Evolutionary conservation across 202 grass and related monocot species (phyloP).

Genomic region (Musa balbisiana): DNA sequence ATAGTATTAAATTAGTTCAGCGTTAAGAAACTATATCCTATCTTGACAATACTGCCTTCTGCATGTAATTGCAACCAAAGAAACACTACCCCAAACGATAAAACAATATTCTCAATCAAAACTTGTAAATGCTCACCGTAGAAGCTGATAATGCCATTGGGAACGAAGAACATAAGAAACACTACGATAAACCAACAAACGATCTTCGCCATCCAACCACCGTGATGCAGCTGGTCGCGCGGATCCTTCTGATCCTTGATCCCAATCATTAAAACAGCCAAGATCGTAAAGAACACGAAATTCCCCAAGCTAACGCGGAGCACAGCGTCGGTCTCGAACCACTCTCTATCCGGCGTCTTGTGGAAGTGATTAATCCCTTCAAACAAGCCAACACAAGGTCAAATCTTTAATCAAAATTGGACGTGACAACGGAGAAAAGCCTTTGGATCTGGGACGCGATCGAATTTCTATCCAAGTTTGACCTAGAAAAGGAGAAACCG

Average conservation of each 20-base stretch:
- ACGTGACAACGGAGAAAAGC: background rate
- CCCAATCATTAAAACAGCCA: constrained; percentile 81
- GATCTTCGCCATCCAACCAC: constrained; percentile 96
- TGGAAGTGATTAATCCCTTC: constrained; percentile 98
- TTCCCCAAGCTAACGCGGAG: constrained; percentile 96
- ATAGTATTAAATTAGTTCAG: background rate
- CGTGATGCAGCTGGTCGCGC: constrained; percentile 85
- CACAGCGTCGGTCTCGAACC: constrained; percentile 96
- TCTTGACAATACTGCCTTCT: background rate
- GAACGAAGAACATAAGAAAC: constrained; percentile 96
- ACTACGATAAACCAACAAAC: constrained; percentile 81
- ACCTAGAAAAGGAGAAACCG: background rate
- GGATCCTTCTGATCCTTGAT: constrained; percentile 99
- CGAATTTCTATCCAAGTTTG: background rate
- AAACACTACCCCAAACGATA: too few species aligned
- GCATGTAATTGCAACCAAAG: background rate
- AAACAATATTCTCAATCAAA: background rate
- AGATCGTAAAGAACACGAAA: constrained; percentile 94
- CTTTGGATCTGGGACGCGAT: background rate
- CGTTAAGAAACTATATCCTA: background rate
- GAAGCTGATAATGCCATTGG: constrained; percentile 84
- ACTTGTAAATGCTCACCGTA: constrained; percentile 43
- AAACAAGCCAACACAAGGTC: background rate
- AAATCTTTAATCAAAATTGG: background rate
- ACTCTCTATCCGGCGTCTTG: constrained; percentile 87